A percentile compares a stretch with the other conserved stretches of the same genome.
Conservation (phyloP, 1,284 basidiomycete genomes). For the Ceratobasidium papillatum region DNA sequence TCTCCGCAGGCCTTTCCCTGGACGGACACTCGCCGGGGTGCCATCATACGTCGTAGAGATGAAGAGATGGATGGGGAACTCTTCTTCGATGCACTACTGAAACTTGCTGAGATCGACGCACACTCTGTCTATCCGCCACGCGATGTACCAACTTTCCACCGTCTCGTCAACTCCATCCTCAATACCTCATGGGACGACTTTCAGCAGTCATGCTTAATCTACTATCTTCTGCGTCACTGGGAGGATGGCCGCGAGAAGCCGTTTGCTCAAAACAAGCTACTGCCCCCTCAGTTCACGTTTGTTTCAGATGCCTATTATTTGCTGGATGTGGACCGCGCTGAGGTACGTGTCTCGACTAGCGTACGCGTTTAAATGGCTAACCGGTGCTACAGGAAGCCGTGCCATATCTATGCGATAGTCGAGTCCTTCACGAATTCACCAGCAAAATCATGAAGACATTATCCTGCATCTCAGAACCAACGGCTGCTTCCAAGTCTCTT, state of each 20-base stretch:
- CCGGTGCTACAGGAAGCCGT: constrained; percentile 59
- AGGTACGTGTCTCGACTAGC: constrained; percentile 37
- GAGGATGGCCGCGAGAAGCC: constrained; percentile 66
- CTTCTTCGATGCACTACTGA: constrained; percentile 76
- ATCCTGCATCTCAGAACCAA: constrained; percentile 60
- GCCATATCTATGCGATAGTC: constrained; percentile 72
- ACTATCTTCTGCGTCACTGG: constrained; percentile 79
- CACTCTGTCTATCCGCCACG: constrained; percentile 68
- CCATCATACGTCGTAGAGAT: constrained; percentile 69
- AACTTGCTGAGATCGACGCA: constrained; percentile 63
- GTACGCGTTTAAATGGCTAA: neutral
- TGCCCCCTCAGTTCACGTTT: constrained; percentile 74
- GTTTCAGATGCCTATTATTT: constrained; percentile 82
- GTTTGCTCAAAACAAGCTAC: constrained; percentile 64
- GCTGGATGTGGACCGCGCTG: constrained; percentile 66
- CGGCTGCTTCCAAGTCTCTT: constrained; percentile 55
- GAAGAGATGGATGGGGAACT: constrained; percentile 65
- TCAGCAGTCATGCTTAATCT: constrained; percentile 79
- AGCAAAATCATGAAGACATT: constrained; percentile 76
- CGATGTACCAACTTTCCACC: constrained; percentile 61
- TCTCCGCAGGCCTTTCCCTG: constrained; percentile 52
- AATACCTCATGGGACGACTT: constrained; percentile 70
- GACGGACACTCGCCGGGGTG: constrained; percentile 57
- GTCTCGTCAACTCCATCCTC: constrained; percentile 68
- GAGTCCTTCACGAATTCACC: constrained; percentile 73